These are phyloP conservation scores for Leccinellum albellum DNA, from an alignment of 768 basidiomycete species.

Conservation along the genomic window DNA sequence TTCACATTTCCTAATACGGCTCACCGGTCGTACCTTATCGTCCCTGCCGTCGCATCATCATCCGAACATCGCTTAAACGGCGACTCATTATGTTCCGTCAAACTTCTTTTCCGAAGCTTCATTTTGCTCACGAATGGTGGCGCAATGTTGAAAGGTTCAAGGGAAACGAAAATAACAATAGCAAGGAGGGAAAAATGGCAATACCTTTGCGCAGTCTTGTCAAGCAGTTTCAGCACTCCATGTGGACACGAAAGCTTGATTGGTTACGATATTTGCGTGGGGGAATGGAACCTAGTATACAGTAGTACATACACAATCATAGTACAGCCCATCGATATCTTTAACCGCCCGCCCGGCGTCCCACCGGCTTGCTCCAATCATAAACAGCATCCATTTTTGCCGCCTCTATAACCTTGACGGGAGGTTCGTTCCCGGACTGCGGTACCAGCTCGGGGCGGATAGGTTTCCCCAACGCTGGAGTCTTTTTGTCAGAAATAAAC, in stretches of 20 bases:
- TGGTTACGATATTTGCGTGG: not conserved
- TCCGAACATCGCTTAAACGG: conserved; percentile 24
- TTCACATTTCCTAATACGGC: conserved; percentile 23
- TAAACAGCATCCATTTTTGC: conserved; percentile 1
- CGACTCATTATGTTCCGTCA: conserved; percentile 22
- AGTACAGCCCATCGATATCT: conserved; percentile 8
- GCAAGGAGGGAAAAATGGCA: conserved; percentile 13
- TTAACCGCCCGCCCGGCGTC: not conserved
- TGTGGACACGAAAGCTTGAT: not conserved
- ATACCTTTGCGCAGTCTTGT: conserved; percentile 14
- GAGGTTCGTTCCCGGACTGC: not conserved
- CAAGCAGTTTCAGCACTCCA: not conserved
- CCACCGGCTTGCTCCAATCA: conserved; percentile 23
- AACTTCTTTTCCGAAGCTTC: conserved; percentile 10
- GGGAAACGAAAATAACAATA: conserved; percentile 18
- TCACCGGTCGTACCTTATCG: conserved; percentile 9
- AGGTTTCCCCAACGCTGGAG: conserved; percentile 15
- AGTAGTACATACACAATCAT: not conserved
- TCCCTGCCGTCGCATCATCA: conserved; percentile 16
- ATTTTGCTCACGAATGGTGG: conserved; percentile 12
- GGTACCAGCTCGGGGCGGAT: conserved; percentile 22
- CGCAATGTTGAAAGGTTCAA: not conserved
- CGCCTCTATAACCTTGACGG: conserved; percentile 9
- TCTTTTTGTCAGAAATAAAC: conserved; percentile 8
- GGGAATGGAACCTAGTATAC: not conserved